Evolutionary conservation across 495 filamentous ascomycete species (phyloP).

Genomic region (Penicillium taxi): DNA sequence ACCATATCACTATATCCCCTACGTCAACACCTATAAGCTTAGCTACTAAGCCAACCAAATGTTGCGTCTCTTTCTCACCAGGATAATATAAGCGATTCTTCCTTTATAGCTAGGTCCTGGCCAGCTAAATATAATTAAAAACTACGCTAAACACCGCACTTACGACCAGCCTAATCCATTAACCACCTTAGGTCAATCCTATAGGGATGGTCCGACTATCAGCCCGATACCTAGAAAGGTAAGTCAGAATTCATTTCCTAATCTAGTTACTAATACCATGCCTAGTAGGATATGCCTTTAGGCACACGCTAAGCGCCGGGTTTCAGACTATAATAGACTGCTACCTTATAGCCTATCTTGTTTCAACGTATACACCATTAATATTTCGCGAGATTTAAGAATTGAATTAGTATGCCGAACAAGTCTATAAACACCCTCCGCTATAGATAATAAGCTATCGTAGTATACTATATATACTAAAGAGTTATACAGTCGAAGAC

Average conservation of each 20-base stretch:
- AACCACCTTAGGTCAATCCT: not conserved
- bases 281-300: not conserved
- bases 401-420: not conserved
- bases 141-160: not conserved
- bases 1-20: slow-evolving; percentile 1
- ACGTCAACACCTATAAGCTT: not conserved
- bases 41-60: not conserved
- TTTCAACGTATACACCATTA: not conserved
- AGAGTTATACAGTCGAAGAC: not conserved
- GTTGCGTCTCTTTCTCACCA: not conserved
- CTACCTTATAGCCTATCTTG: not conserved
- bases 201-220: not conserved
- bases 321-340: not conserved
- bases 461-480: not conserved
- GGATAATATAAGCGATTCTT: not conserved
- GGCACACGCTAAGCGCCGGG: not conserved
- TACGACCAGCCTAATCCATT: not conserved
- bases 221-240: slow-evolving; percentile 1
- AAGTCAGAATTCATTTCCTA: not conserved
- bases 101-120: not conserved
- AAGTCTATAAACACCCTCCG: not conserved
- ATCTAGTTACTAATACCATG: not conserved
- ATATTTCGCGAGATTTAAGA: not conserved
- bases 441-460: not conserved
- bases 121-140: not conserved